Conservation (phyloP, 176 grass and related monocot genomes). For the Carex pumila region DNA sequence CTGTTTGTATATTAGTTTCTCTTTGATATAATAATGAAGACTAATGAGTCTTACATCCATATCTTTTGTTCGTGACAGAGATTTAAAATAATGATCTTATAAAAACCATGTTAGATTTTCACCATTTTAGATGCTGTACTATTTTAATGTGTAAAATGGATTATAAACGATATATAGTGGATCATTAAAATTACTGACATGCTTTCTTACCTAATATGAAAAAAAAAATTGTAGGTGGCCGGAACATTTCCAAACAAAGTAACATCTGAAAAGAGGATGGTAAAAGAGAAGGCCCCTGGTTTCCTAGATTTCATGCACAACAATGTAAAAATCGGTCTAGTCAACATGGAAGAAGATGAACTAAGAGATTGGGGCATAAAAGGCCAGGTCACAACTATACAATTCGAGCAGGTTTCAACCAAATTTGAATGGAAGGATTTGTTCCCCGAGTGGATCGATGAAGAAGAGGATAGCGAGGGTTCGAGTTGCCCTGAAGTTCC, state of each 20-base stretch:
- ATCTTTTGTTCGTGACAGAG: background rate
- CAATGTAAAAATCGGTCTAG: constrained; percentile 39
- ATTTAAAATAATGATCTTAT: background rate
- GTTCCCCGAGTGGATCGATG: constrained; percentile 99
- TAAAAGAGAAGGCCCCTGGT: constrained; percentile 42
- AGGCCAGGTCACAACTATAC: constrained; percentile 37
- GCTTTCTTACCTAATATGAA: background rate
- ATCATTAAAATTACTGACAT: background rate
- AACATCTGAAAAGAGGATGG: constrained; percentile 37
- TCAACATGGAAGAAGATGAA: constrained; percentile 65
- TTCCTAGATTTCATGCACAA: constrained; percentile 56
- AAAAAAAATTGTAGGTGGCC: constrained; percentile 27
- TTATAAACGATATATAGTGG: background rate
- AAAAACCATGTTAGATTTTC: background rate
- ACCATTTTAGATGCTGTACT: too few species aligned
- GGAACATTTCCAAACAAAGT: constrained; percentile 36
- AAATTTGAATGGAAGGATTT: constrained; percentile 75
- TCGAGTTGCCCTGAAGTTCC: constrained; percentile 75
- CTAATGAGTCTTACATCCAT: background rate
- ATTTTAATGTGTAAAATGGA: background rate
- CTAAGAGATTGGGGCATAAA: constrained; percentile 43
- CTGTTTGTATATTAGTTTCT: background rate
- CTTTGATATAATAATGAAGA: background rate
- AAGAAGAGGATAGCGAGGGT: constrained; percentile 77
- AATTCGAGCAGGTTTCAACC: constrained; percentile 48